Percentiles rank a stretch among this genome's conserved stretches.
phyloP scores from a whole-genome alignment of 306 rosid species.

The Cicer arietinum region DNA sequence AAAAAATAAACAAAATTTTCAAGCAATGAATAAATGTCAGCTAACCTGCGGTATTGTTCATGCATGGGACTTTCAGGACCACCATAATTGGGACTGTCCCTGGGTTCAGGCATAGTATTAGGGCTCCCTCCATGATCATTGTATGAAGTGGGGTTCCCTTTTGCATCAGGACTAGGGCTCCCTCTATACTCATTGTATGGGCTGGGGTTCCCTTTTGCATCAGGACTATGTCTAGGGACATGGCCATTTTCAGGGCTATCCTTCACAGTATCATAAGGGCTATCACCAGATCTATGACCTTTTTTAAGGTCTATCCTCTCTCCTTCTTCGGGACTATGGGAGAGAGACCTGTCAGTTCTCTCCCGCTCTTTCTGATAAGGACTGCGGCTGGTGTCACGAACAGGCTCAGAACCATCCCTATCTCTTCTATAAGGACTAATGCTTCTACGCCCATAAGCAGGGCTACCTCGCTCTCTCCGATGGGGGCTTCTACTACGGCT shows the following conservation, averaged over 20 bases:
- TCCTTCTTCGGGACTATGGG: slow-evolving; percentile 57
- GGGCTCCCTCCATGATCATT: slow-evolving; percentile 68
- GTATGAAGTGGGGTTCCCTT: slow-evolving; percentile 55
- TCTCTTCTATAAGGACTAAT: slow-evolving; percentile 71
- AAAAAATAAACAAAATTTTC: slow-evolving; percentile 5
- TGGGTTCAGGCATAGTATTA: slow-evolving; percentile 58
- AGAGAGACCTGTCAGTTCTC: slow-evolving; percentile 49
- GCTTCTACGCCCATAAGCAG: slow-evolving; percentile 67
- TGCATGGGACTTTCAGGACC: slow-evolving; percentile 85
- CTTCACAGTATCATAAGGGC: slow-evolving; percentile 62
- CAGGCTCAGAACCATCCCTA: slow-evolving; percentile 58
- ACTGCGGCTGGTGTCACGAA: slow-evolving; percentile 50
- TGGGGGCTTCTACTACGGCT: slow-evolving; percentile 69
- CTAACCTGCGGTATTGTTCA: slow-evolving; percentile 81
- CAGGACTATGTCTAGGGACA: slow-evolving; percentile 54
- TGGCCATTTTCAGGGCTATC: slow-evolving; percentile 70
- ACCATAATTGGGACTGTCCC: slow-evolving; percentile 76
- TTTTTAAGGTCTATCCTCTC: slow-evolving; percentile 54
- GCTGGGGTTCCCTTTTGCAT: slow-evolving; percentile 53
- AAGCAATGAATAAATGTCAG: background rate
- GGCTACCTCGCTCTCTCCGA: slow-evolving; percentile 63
- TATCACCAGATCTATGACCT: slow-evolving; percentile 46
- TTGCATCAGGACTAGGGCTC: slow-evolving; percentile 57
- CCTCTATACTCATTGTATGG: slow-evolving; percentile 47
- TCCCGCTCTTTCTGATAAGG: slow-evolving; percentile 54